Evolutionary conservation across 2,329 filamentous ascomycete species (phyloP).

Genomic region (Chrysosporium queenslandicum): DNA sequence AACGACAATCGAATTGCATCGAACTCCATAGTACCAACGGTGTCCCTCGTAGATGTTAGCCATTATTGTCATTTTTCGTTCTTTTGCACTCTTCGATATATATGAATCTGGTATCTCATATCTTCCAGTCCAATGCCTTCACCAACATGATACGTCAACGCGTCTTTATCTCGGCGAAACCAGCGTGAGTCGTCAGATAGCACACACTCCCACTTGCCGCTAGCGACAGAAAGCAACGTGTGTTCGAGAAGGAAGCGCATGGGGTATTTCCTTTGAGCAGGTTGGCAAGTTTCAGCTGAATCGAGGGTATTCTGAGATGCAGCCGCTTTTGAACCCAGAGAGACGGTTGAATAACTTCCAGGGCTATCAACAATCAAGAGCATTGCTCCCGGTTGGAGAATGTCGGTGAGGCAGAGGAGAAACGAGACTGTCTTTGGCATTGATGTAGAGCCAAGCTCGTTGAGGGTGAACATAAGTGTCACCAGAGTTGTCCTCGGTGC

Average conservation of each 20-base stretch:
- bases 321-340: conserved; percentile 42
- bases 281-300: conserved; percentile 9
- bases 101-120: conserved; percentile 87
- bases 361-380: conserved; percentile 86
- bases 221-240: conserved; percentile 51
- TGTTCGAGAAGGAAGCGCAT: conserved; percentile 92
- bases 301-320: background rate
- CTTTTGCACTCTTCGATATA: conserved; percentile 50
- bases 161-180: conserved; percentile 60
- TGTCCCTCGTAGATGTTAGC: too few relatives aligned
- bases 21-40: too few relatives aligned
- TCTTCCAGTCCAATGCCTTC: conserved; percentile 86
- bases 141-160: conserved; percentile 66
- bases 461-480: conserved; percentile 86
- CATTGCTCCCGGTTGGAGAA: conserved; percentile 50
- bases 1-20: too few relatives aligned
- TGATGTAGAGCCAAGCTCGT: conserved; percentile 79
- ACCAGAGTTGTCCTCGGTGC: conserved; percentile 43
- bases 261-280: conserved; percentile 55
- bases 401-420: conserved; percentile 56
- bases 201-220: conserved; percentile 59
- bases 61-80: background rate
- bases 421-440: conserved; percentile 67
- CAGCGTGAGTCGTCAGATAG: conserved; percentile 68
- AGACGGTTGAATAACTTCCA: conserved; percentile 80